Evolutionary conservation across 371 early-diverging fungal species (phyloP).

Genomic region (Lichtheimia hyalospora): DNA sequence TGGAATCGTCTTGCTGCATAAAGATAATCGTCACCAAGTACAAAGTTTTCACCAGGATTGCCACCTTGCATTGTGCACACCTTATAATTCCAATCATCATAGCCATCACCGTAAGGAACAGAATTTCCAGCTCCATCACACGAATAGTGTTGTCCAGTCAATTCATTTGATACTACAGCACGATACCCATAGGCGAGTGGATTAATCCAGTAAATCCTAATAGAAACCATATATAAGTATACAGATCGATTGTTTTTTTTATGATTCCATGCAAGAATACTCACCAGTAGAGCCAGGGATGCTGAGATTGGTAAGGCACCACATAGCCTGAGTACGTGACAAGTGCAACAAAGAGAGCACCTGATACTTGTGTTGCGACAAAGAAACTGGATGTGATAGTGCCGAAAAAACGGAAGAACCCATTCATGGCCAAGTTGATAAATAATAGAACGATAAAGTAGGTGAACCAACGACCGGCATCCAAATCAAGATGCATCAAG

Average conservation of each 20-base stretch:
- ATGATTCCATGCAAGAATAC: too few relatives aligned
- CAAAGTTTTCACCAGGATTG: slow-evolving; percentile 41
- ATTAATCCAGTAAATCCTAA: slow-evolving; percentile 12
- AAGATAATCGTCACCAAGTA: slow-evolving; percentile 58
- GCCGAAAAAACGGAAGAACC: slow-evolving; percentile 52
- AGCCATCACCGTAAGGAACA: slow-evolving; percentile 43
- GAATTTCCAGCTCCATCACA: slow-evolving; percentile 41
- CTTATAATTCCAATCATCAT: slow-evolving; percentile 48
- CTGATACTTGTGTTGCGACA: slow-evolving; percentile 44
- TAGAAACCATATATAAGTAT: too few relatives aligned
- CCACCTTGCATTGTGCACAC: slow-evolving; percentile 57
- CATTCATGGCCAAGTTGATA: slow-evolving; percentile 39
- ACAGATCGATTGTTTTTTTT: too few relatives aligned
- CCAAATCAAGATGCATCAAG: slow-evolving; percentile 40
- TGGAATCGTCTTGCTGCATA: slow-evolving; percentile 28
- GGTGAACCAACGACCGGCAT: slow-evolving; percentile 44
- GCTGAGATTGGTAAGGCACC: slow-evolving; percentile 18
- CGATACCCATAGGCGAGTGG: slow-evolving; percentile 15
- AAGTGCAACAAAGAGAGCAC: slow-evolving; percentile 41
- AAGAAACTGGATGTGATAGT: slow-evolving; percentile 42
- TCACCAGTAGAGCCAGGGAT: slow-evolving; percentile 56
- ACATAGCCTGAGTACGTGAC: slow-evolving; percentile 28
- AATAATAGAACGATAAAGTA: slow-evolving; percentile 34
- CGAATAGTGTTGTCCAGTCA: slow-evolving; percentile 36
- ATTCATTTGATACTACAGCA: slow-evolving; percentile 66